Conservation (phyloP, 257 asterid species). For the Vinca minor region DNA sequence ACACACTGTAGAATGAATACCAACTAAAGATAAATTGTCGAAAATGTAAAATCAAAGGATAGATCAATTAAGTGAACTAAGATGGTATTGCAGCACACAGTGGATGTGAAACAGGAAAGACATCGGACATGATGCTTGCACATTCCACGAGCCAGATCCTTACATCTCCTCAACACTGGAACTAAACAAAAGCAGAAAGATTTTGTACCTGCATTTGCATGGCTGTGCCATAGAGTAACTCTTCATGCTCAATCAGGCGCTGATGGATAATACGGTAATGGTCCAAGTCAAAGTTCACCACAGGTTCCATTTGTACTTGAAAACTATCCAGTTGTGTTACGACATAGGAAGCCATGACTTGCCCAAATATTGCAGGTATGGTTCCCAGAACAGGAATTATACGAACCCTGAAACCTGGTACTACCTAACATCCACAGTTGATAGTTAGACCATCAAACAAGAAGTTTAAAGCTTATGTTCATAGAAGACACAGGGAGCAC, state of each 20-base stretch:
- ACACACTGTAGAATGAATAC: background rate
- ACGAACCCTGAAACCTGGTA: conserved; percentile 96
- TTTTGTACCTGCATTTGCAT: conserved; percentile 61
- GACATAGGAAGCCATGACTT: conserved; percentile 92
- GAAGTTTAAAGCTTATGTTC: background rate
- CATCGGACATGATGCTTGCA: background rate
- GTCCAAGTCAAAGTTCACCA: conserved; percentile 77
- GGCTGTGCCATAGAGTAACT: conserved; percentile 70
- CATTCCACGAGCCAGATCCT: background rate
- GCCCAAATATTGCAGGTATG: conserved; percentile 96
- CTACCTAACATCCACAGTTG: conserved; percentile 49
- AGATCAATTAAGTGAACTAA: background rate
- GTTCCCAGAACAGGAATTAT: conserved; percentile 96
- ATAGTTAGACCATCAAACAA: conserved; percentile 4
- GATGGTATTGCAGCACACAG: background rate
- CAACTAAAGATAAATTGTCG: background rate
- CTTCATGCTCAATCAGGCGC: conserved; percentile 92
- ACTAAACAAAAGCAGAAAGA: conserved; percentile 2
- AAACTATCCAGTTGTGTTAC: conserved; percentile 67
- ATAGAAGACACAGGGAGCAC: conserved; percentile 1
- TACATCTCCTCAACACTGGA: background rate
- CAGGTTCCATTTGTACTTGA: conserved; percentile 80
- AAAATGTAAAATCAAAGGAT: background rate
- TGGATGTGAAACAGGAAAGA: background rate
- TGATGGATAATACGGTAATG: conserved; percentile 78